Conservation (phyloP, 1,284 basidiomycete species). For the Chondrostereum purpureum region DNA sequence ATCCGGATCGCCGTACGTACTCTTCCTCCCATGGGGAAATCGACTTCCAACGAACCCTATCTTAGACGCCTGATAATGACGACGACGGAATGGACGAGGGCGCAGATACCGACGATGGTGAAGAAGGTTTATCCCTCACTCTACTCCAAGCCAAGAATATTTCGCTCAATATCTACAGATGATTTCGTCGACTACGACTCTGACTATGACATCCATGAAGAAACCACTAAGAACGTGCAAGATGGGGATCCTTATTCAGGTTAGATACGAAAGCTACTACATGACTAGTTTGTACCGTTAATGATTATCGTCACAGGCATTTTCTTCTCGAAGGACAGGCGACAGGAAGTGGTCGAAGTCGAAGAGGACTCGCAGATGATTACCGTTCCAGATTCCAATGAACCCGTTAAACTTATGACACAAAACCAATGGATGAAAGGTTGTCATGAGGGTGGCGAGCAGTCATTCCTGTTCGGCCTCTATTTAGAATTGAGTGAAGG, state of each 20-base stretch:
- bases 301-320: conserved; percentile 45
- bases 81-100: conserved; percentile 42
- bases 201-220: conserved; percentile 50
- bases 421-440: conserved; percentile 96
- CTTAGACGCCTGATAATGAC: conserved; percentile 50
- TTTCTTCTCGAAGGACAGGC: conserved; percentile 87
- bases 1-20: conserved; percentile 16
- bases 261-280: conserved; percentile 19
- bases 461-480: conserved; percentile 79
- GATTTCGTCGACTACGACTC: conserved; percentile 75
- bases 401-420: conserved; percentile 62
- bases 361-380: conserved; percentile 67
- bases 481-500: conserved; percentile 69
- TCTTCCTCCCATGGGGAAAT: conserved; percentile 4
- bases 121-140: no score
- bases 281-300: background rate
- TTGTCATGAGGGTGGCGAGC: conserved; percentile 87
- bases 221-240: conserved; percentile 27
- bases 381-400: conserved; percentile 35
- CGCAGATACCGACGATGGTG: conserved; percentile 51
- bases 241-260: conserved; percentile 84
- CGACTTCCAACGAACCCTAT: conserved; percentile 4
- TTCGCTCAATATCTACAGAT: conserved; percentile 23
- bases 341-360: conserved; percentile 81
- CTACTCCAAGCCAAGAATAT: conserved; percentile 5